Evolutionary conservation across 352 stramenopile species (phyloP).

Genomic region (Paralagenidium karlingii): DNA sequence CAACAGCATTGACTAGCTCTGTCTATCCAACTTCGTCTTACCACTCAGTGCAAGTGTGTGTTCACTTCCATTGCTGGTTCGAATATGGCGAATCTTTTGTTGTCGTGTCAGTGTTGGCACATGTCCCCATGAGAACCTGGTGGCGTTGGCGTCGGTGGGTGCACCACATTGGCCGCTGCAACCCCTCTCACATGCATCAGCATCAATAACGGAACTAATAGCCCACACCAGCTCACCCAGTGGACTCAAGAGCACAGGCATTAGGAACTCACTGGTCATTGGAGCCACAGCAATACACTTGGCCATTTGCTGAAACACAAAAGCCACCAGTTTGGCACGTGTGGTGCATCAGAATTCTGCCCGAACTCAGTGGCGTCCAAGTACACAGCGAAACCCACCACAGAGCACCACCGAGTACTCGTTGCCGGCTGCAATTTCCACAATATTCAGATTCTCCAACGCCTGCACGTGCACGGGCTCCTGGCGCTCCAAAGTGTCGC

Average conservation of each 20-base stretch:
- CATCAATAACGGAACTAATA: background rate
- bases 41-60: slow-evolving; percentile 14
- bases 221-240: background rate
- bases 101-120: slow-evolving; percentile 32
- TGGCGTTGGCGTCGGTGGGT: slow-evolving; percentile 62
- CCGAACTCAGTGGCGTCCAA: background rate
- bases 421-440: slow-evolving; percentile 82
- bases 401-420: slow-evolving; percentile 83
- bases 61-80: slow-evolving; percentile 88
- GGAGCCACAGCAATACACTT: slow-evolving; percentile 85
- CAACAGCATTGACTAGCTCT: background rate
- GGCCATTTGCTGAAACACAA: slow-evolving; percentile 25
- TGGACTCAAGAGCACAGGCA: slow-evolving; percentile 2
- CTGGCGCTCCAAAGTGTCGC: slow-evolving; percentile 62
- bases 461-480: slow-evolving; percentile 28
- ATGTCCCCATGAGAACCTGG: slow-evolving; percentile 43
- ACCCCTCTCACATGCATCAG: background rate
- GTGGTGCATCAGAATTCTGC: no score
- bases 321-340: background rate
- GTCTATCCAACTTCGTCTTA: background rate
- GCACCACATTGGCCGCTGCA: slow-evolving; percentile 83
- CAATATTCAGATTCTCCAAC: slow-evolving; percentile 23
- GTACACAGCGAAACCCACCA: slow-evolving; percentile 15
- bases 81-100: slow-evolving; percentile 55
- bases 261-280: slow-evolving; percentile 68